These are phyloP conservation scores for Micractinium sp. DNA, from an alignment of 139 green algal species.

Conservation along the genomic window DNA sequence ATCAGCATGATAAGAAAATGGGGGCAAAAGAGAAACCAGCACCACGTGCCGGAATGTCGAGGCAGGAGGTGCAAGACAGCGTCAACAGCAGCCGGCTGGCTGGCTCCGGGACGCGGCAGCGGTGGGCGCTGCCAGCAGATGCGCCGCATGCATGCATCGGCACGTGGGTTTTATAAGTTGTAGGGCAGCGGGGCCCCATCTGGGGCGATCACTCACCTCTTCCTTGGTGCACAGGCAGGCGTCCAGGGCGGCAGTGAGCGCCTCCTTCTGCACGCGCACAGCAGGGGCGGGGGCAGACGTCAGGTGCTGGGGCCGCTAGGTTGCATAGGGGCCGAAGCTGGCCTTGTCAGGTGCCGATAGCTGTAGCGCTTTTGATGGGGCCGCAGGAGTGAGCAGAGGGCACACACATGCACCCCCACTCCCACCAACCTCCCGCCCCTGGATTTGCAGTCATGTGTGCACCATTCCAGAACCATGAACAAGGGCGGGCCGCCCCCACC, in stretches of 20 bases:
- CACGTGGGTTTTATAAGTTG: background rate
- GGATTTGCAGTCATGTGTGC: too few relatives aligned
- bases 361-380: too few relatives aligned
- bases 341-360: too few relatives aligned
- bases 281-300: background rate
- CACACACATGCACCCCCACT: background rate
- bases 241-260: conserved; percentile 61
- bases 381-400: background rate
- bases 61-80: too few relatives aligned
- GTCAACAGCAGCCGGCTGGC: too few relatives aligned
- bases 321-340: too few relatives aligned
- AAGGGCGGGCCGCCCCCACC: background rate
- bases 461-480: too few relatives aligned
- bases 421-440: background rate
- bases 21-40: background rate
- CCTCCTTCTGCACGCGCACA: conserved; percentile 27
- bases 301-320: too few relatives aligned
- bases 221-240: conserved; percentile 58
- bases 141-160: background rate
- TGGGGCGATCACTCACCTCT: background rate
- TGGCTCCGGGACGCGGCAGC: too few relatives aligned
- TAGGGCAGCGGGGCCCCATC: too few relatives aligned
- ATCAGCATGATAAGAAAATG: background rate
- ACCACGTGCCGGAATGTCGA: too few relatives aligned
- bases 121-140: background rate